Base-by-base conservation (phyloP, 192 early-diverging fungal genomes). In the Coemansia sp. region DNA sequence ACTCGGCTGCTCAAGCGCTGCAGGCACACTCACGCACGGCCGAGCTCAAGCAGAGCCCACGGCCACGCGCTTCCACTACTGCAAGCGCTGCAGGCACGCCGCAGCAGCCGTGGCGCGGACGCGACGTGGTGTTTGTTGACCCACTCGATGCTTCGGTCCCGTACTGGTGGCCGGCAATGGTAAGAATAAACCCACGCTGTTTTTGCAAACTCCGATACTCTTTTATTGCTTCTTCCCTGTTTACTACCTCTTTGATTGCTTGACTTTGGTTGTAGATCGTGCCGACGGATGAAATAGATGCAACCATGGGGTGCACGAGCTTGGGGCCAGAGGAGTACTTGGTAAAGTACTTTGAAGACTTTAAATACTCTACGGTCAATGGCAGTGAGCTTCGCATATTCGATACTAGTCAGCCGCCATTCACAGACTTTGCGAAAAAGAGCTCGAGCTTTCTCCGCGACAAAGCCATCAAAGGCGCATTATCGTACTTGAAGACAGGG, bases 101-200 rank as follows among this genome's bases (percentile, higher is more conserved):
- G 63, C 44, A 29, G 63, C 68, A 66, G 21, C 21, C 44, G 53
- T 82, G 79, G 79, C 67, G 79, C 21, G 77, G 77, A 19, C 82
- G 82, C 66, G 77, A 78, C 62, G 78, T 89, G 25, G 88, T 89
- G 11, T 89, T 87, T 80, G 88, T 89, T 25, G 87, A 89, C 78
- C 88, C 88, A 9, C 86, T 88, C 27, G 88, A 89, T 69, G 25
- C 75, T 0, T 69, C 70, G 25, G 82, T 80, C 0, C 85, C 84
- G 31, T 87, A 84, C 70, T 89, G 88, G 88, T 89, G 88, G 88
- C 87, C 88, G 6, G 88, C 86, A 55, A 86, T 89, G 85, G 79
- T 82, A 70, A 65, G 75, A 8, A 4, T 14, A 38, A 32, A 9
- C 32, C 12, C 45, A 46, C n/a, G n/a, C 45, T 19, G 45, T 15